These are phyloP conservation scores for Acrodontium crateriforme DNA, from an alignment of 2,329 filamentous ascomycete species.

Conservation along the genomic window DNA sequence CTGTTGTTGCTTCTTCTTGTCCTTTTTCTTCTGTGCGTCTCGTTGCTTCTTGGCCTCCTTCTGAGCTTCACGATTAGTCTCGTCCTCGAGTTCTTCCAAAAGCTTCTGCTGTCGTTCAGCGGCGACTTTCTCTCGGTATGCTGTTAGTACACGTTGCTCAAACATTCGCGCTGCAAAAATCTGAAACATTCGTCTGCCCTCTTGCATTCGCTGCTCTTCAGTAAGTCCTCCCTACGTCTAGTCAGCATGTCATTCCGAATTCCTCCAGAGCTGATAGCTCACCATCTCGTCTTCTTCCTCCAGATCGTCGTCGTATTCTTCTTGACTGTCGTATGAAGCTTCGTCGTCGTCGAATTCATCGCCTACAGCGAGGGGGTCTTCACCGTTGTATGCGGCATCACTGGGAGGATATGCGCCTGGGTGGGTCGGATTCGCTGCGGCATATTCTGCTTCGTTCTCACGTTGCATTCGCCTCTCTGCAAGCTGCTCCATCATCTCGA, in stretches of 20 bases:
- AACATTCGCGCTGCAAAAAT: conserved; percentile 99
- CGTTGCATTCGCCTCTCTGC: conserved; percentile 94
- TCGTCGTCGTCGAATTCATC: conserved; percentile 70
- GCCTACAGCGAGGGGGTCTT: conserved; percentile 58
- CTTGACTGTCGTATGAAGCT: conserved; percentile 46
- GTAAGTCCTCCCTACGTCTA: conserved; percentile 74
- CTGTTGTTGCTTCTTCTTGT: conserved; percentile 82
- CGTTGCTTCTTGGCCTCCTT: conserved; percentile 86
- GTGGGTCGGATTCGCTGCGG: conserved; percentile 45
- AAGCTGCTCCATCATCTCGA: conserved; percentile 99
- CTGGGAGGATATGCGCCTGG: conserved; percentile 27
- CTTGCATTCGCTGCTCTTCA: conserved; percentile 97
- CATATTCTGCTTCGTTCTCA: conserved; percentile 73
- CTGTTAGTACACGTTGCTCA: conserved; percentile 87
- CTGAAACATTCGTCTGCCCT: conserved; percentile 96
- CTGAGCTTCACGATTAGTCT: conserved; percentile 59
- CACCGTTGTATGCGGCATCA: conserved; percentile 43
- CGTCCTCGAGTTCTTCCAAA: conserved; percentile 80
- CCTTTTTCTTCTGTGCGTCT: conserved; percentile 89
- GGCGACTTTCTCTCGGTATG: conserved; percentile 96
- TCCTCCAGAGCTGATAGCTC: conserved; percentile 14
- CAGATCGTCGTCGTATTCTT: conserved; percentile 48
- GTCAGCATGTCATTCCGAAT: conserved; percentile 28
- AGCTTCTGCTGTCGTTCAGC: conserved; percentile 83
- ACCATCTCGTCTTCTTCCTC: conserved; percentile 51